Conservation (phyloP, 306 rosid genomes). For the Gillenia trifoliata region DNA sequence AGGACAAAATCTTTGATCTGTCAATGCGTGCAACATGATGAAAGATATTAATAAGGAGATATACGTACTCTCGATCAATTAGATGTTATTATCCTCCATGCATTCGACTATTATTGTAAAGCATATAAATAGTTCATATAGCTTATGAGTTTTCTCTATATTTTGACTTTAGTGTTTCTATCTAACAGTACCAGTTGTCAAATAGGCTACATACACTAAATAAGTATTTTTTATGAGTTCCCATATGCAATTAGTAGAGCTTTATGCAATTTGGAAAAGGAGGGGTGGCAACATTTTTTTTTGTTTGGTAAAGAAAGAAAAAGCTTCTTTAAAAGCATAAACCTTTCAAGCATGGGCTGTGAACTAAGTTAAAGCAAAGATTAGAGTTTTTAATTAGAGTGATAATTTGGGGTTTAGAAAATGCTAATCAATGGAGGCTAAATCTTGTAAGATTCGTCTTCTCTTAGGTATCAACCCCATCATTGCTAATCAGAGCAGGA, state of each 20-base stretch:
- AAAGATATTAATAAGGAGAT: too few relatives aligned
- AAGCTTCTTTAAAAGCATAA: constrained; percentile 40
- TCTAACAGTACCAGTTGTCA: not conserved
- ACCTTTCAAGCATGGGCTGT: constrained; percentile 30
- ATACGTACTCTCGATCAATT: too few relatives aligned
- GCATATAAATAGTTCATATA: not conserved
- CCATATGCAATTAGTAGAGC: constrained; percentile 3
- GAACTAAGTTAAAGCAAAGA: constrained; percentile 28
- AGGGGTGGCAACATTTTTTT: constrained; percentile 30
- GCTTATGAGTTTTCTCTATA: not conserved
- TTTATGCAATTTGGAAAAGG: constrained; percentile 28
- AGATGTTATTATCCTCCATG: too few relatives aligned
- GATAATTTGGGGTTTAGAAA: not conserved
- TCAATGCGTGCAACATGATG: not conserved
- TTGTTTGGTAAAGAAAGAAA: constrained; percentile 41
- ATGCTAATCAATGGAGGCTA: not conserved
- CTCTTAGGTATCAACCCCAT: constrained; percentile 37
- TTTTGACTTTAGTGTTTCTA: not conserved
- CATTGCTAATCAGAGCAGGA: constrained; percentile 55
- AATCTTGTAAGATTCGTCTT: constrained; percentile 32
- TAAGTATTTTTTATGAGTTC: not conserved
- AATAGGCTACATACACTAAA: not conserved
- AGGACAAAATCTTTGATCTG: not conserved
- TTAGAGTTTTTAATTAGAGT: not conserved
- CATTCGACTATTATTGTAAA: too few relatives aligned